A percentile compares a stretch with the other conserved stretches of the same genome.
phyloP scores from a whole-genome alignment of 257 asterid genomes.

The Nicotiana tomentosiformis region DNA sequence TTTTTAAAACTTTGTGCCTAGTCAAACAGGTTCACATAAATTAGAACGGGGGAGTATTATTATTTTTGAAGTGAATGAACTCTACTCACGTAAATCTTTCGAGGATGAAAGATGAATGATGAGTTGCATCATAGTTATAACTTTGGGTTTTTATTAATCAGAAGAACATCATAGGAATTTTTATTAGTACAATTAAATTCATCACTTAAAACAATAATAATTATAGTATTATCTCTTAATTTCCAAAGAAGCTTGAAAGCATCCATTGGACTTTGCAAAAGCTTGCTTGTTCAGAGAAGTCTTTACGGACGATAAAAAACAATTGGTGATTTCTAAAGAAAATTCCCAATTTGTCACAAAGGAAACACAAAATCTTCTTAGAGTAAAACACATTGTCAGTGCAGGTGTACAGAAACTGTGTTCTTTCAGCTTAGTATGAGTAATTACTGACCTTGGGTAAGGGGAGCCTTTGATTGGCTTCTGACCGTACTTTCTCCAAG shows the following conservation, averaged over 20 bases:
- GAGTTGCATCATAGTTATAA: neutral
- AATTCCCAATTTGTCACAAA: neutral
- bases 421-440: neutral
- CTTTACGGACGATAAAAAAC: neutral
- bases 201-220: neutral
- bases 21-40: too few relatives aligned
- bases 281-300: neutral
- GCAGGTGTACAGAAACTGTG: neutral
- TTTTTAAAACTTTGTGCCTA: too few relatives aligned
- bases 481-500: conserved; percentile 98
- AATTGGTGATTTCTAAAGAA: neutral
- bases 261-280: neutral
- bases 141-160: neutral
- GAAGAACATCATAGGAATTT: neutral
- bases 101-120: neutral
- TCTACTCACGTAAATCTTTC: neutral
- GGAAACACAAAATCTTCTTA: neutral
- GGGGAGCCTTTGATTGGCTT: conserved; percentile 98
- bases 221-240: neutral
- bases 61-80: neutral
- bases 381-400: neutral
- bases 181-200: neutral
- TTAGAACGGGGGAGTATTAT: too few relatives aligned
- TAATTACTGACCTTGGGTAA: conserved; percentile 58
- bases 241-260: neutral